These are phyloP conservation scores for Tuctoria greenei DNA, from an alignment of 176 grass and related monocot species.

Conservation along the genomic window DNA sequence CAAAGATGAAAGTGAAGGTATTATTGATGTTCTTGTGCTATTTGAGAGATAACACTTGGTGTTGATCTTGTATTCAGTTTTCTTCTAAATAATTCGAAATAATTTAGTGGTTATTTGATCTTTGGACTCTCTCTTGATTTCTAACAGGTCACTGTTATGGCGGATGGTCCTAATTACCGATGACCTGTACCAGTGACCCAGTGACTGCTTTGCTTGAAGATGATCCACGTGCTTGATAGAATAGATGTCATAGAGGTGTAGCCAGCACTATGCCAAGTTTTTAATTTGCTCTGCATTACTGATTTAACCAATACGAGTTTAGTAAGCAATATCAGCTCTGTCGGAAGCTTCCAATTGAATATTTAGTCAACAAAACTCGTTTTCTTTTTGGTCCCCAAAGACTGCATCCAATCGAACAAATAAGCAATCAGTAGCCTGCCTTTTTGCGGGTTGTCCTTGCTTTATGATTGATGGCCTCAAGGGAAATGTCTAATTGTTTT, in stretches of 20 bases:
- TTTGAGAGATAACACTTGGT: too few species aligned
- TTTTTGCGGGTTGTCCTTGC: background rate
- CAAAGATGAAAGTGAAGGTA: too few species aligned
- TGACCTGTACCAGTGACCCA: background rate
- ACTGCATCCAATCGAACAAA: background rate
- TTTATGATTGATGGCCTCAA: background rate
- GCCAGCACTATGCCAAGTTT: background rate
- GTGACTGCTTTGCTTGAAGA: background rate
- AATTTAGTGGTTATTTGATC: too few species aligned
- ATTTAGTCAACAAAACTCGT: background rate
- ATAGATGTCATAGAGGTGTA: background rate
- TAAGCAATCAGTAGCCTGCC: background rate
- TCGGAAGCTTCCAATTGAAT: background rate
- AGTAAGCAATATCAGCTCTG: background rate
- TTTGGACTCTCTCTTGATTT: too few species aligned
- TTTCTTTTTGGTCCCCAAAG: background rate
- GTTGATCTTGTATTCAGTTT: too few species aligned
- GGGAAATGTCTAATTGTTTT: background rate
- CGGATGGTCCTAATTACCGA: background rate
- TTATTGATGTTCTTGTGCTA: too few species aligned
- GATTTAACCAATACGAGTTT: conserved; percentile 1
- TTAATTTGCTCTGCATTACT: background rate
- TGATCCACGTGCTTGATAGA: background rate
- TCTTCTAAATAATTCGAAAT: too few species aligned
- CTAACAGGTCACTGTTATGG: background rate